Evolutionary conservation across 2,329 filamentous ascomycete genomes (phyloP).

Genomic region (Furcasterigmium sp.): DNA sequence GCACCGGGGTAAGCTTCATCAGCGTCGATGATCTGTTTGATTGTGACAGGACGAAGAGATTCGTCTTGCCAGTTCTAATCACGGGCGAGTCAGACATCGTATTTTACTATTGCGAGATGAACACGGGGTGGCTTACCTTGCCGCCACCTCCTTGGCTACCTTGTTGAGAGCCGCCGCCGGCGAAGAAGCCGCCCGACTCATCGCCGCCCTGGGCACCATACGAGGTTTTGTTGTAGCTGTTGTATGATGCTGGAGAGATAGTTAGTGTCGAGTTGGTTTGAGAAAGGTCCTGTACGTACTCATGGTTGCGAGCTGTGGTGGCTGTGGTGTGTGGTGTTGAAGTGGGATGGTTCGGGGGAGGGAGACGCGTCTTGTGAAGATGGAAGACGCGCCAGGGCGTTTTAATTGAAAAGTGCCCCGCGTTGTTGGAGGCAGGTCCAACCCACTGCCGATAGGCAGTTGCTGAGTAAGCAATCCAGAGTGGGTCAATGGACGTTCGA

Average conservation of each 20-base stretch:
- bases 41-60: constrained; percentile 85
- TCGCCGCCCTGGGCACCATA: constrained; percentile 53
- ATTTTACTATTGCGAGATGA: too few relatives aligned
- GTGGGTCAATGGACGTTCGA: too few relatives aligned
- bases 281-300: background rate
- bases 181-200: constrained; percentile 58
- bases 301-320: background rate
- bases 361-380: constrained; percentile 1
- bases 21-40: constrained; percentile 88
- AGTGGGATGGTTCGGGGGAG: background rate
- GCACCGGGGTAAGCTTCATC: constrained; percentile 66
- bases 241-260: constrained; percentile 38
- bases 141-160: constrained; percentile 47
- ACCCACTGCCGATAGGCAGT: constrained; percentile 7
- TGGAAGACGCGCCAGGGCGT: background rate
- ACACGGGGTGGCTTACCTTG: constrained; percentile 29
- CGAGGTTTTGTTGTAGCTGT: constrained; percentile 27
- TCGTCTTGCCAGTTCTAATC: constrained; percentile 61
- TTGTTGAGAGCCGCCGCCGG: constrained; percentile 46
- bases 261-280: background rate
- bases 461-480: too few relatives aligned
- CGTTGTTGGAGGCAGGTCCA: too few relatives aligned
- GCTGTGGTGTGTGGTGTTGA: background rate
- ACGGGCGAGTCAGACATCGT: background rate
- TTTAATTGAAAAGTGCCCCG: background rate